A percentile compares a stretch with the other conserved stretches of the same genome.
phyloP scores from a whole-genome alignment of 805 yeast genomes.

The Huiozyma sinensis region DNA sequence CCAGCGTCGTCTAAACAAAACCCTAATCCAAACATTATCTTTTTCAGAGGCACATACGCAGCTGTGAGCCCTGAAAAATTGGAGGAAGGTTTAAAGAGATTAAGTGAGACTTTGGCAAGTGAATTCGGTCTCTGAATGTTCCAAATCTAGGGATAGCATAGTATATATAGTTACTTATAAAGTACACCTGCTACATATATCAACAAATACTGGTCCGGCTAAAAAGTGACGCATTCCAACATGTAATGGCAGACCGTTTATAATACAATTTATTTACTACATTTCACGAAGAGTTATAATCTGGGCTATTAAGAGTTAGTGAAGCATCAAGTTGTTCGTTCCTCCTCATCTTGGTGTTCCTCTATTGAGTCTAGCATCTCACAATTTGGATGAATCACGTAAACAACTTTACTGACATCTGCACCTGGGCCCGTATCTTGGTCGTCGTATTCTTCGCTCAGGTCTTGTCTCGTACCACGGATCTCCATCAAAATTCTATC shows the following conservation, averaged over 20 bases:
- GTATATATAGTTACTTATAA: background rate
- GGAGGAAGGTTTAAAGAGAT: constrained; percentile 51
- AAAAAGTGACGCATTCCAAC: background rate
- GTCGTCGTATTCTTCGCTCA: constrained; percentile 28
- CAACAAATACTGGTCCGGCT: background rate
- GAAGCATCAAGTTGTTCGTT: no score
- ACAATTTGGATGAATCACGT: constrained; percentile 72
- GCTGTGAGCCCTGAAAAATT: constrained; percentile 66
- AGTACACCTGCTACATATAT: background rate
- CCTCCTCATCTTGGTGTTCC: constrained; percentile 4
- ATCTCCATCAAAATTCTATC: constrained; percentile 74
- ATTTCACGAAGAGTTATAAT: no score
- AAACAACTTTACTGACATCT: constrained; percentile 30
- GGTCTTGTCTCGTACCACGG: constrained; percentile 36
- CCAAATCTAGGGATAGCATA: background rate
- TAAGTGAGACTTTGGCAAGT: constrained; percentile 49
- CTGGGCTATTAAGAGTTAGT: no score
- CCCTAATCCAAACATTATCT: constrained; percentile 38
- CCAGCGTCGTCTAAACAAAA: constrained; percentile 33
- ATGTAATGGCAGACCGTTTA: background rate
- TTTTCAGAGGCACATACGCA: constrained; percentile 83
- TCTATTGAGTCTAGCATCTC: constrained; percentile 47
- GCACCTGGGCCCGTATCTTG: constrained; percentile 15
- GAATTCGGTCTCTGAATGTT: constrained; percentile 31
- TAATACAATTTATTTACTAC: background rate